Evolutionary conservation across 2,329 filamentous ascomycete genomes (phyloP), one percentile per base, ranked within the genome.

Genomic region (Shiraia sp.): DNA sequence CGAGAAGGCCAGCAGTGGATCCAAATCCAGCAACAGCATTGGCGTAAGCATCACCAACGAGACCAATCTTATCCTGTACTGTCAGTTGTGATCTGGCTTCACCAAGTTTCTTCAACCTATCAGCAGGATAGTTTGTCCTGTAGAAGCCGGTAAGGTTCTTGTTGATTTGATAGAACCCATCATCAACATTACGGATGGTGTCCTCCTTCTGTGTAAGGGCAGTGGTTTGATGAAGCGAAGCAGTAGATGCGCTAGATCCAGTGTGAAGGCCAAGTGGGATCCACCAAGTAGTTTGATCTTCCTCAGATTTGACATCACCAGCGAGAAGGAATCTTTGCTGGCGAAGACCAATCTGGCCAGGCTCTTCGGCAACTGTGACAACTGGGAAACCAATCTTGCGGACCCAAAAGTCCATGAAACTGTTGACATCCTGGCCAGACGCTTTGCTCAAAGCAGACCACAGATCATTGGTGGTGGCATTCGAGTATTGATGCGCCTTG

Each of bases 231-330:
- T 86, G 75, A 6, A 80, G 81, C 24, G 82, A 73, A 23, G 84
- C 75, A 15, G 85, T 79, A 26, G 79, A 52, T 25, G 59, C 57
- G n/a, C 59, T 74, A 2, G 61, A 50, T 59, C 89, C 89, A 38
- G 89, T 87, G 68, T 90, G 87, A 19, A 99, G 76, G 10, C 87
- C 87, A 23, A 99, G 79, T 12, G 93, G 93, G 46, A 97, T 82
- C 92, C 93, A 99, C 93, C 93, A 99, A 14, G 83, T 85, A 3
- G 91, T 96, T 61, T 87, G 78, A 62, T 99, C 91, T 55, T 99
- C 93, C 63, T 95, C 88, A 2, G 90, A 78, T 74, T 90, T 90
- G 41, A 90, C 88, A 65, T 97, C 92, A 8, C 93, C 93, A 3
- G 89, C 90, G 14, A 88, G 89, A 15, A 99, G 78, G 80, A 96